A percentile compares a stretch with the other conserved stretches of the same genome.
phyloP scores from a whole-genome alignment of 1,284 basidiomycete species.

The Sporisorium scitamineum region DNA sequence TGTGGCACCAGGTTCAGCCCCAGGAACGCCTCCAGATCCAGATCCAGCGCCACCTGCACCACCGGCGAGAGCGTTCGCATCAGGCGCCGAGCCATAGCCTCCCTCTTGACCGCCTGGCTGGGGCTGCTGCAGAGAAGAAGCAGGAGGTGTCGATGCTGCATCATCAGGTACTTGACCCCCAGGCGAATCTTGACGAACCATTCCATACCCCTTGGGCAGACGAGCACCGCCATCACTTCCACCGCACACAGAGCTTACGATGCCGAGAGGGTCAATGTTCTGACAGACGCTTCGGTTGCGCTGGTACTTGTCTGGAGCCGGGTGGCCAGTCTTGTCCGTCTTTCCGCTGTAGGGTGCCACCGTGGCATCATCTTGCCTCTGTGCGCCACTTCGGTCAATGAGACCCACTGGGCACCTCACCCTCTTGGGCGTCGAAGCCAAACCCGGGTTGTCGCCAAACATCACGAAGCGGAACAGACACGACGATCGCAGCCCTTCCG shows the following conservation, averaged over 20 bases:
- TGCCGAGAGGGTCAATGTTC: constrained; percentile 34
- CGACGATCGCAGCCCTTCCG: constrained; percentile 25
- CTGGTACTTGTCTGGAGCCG: constrained; percentile 36
- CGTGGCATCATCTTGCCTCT: constrained; percentile 34
- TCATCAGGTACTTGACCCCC: constrained; percentile 4
- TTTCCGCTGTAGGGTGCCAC: constrained; percentile 15
- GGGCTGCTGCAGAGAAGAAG: neutral
- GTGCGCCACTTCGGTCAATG: constrained; percentile 35
- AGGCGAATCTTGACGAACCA: constrained; percentile 20
- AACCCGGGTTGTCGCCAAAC: constrained; percentile 30
- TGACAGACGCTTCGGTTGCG: constrained; percentile 35
- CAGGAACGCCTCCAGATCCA: neutral
- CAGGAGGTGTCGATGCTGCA: neutral
- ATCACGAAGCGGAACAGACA: constrained; percentile 34
- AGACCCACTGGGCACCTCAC: constrained; percentile 34
- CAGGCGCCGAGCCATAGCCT: neutral
- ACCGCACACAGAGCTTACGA: constrained; percentile 39
- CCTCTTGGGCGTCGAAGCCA: constrained; percentile 23
- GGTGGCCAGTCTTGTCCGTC: constrained; percentile 31
- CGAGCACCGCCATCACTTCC: constrained; percentile 20
- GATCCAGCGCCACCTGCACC: neutral
- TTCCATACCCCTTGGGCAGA: constrained; percentile 18
- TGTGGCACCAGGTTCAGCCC: neutral
- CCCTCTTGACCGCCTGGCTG: neutral
- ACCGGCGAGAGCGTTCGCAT: neutral